These are phyloP conservation scores for Tremella mesenterica DNA, from an alignment of 768 basidiomycete genomes.

Conservation along the genomic window DNA sequence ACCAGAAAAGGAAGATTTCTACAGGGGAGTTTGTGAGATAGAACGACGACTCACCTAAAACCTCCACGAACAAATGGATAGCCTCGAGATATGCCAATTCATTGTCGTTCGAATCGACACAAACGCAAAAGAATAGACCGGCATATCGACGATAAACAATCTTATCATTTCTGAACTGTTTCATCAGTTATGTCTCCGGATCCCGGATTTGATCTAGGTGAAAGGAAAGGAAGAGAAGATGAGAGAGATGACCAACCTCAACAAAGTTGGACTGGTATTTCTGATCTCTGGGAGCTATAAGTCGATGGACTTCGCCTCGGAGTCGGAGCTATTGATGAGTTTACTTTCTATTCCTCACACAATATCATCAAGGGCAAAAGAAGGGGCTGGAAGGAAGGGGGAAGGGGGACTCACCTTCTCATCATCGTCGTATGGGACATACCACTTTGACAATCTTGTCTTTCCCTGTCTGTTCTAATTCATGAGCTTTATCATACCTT, in stretches of 20 bases:
- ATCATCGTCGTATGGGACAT: constrained; percentile 96
- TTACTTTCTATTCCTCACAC: background rate
- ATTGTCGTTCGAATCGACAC: constrained; percentile 96
- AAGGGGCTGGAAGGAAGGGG: background rate
- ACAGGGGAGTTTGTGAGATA: background rate
- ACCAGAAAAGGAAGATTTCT: background rate
- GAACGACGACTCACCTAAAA: constrained; percentile 60
- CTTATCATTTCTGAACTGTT: constrained; percentile 96
- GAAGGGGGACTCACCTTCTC: constrained; percentile 65
- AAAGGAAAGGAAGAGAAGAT: background rate
- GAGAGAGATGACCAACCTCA: constrained; percentile 56
- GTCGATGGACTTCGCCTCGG: constrained; percentile 88
- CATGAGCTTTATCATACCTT: background rate
- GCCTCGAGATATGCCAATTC: constrained; percentile 95
- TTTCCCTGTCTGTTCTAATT: constrained; percentile 92
- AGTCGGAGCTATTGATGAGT: constrained; percentile 63
- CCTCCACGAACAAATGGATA: constrained; percentile 96
- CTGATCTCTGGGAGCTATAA: constrained; percentile 93
- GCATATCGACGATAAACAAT: constrained; percentile 94
- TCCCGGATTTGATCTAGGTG: constrained; percentile 1
- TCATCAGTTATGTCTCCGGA: background rate
- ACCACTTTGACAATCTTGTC: constrained; percentile 95
- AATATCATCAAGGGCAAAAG: background rate
- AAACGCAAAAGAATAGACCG: constrained; percentile 94
- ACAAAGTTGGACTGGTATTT: constrained; percentile 99